These are phyloP conservation scores for Nannochloris sp. DNA, from an alignment of 139 green algal genomes.

Conservation along the genomic window DNA sequence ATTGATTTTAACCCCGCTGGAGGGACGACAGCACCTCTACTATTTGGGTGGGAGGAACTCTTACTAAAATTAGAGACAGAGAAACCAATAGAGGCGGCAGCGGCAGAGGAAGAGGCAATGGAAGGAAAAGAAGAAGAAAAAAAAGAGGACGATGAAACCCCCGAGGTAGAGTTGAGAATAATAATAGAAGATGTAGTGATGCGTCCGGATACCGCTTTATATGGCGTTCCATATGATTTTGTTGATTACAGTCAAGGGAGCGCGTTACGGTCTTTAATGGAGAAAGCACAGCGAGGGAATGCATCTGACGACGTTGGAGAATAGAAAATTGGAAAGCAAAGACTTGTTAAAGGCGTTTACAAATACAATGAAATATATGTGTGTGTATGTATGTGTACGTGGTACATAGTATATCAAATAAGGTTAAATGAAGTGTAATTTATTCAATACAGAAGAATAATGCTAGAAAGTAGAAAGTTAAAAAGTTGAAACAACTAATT, in stretches of 20 bases:
- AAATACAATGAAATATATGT: too few relatives aligned
- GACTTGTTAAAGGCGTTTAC: too few relatives aligned
- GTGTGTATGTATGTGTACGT: too few relatives aligned
- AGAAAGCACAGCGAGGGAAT: constrained; percentile 1
- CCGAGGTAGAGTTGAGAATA: constrained; percentile 30
- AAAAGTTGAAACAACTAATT: too few relatives aligned
- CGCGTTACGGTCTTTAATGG: constrained; percentile 24
- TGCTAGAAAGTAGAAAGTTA: too few relatives aligned
- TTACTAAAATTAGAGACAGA: not conserved
- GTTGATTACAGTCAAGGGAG: constrained; percentile 30
- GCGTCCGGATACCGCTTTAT: constrained; percentile 23
- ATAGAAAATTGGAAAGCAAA: not conserved
- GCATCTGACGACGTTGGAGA: constrained; percentile 3
- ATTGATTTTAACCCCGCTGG: constrained; percentile 87
- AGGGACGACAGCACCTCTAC: constrained; percentile 69
- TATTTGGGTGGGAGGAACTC: constrained; percentile 81
- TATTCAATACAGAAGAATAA: too few relatives aligned
- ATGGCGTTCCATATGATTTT: constrained; percentile 47
- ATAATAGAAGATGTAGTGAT: constrained; percentile 26
- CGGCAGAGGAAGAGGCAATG: not conserved
- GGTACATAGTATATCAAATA: too few relatives aligned
- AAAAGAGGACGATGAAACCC: too few relatives aligned
- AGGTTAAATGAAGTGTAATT: too few relatives aligned
- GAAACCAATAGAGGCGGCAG: not conserved
- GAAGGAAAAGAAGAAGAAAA: not conserved